phyloP scores from a whole-genome alignment of 106 monocot genomes.

The Dendrobium nobile region DNA sequence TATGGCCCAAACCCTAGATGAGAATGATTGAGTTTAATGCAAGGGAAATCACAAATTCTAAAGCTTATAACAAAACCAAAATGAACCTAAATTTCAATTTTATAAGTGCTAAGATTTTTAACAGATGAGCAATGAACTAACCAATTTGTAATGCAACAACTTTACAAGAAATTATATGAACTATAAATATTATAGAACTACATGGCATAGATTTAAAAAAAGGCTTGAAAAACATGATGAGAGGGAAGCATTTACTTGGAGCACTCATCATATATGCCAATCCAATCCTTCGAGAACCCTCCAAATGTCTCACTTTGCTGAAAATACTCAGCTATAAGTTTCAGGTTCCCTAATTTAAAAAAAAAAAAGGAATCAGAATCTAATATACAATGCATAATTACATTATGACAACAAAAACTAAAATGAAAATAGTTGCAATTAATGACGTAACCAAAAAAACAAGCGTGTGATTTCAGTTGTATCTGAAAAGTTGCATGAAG shows the following conservation, averaged over 20 bases:
- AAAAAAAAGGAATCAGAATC: background rate
- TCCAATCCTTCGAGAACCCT: slow-evolving; percentile 85
- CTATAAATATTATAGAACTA: background rate
- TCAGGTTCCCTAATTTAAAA: slow-evolving; percentile 53
- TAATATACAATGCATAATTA: background rate
- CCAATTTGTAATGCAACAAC: background rate
- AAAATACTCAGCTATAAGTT: slow-evolving; percentile 84
- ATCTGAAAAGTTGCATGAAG: background rate
- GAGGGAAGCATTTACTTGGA: slow-evolving; percentile 49
- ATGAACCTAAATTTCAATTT: too few species aligned
- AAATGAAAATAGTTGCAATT: background rate
- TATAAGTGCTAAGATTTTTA: too few species aligned
- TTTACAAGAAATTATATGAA: background rate
- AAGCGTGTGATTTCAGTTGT: background rate
- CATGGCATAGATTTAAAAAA: too few species aligned
- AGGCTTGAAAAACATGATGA: too few species aligned
- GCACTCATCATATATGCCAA: slow-evolving; percentile 88
- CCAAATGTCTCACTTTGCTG: slow-evolving; percentile 91
- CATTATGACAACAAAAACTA: background rate
- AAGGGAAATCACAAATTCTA: too few species aligned
- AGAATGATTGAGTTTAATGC: too few species aligned
- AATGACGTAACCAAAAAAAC: background rate
- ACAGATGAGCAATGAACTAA: background rate
- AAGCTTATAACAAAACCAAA: too few species aligned
- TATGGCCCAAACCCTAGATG: too few species aligned